A percentile compares a stretch with the other conserved stretches of the same genome.
Conservation (phyloP, 495 filamentous ascomycete species). For the Bombardia bombarda region DNA sequence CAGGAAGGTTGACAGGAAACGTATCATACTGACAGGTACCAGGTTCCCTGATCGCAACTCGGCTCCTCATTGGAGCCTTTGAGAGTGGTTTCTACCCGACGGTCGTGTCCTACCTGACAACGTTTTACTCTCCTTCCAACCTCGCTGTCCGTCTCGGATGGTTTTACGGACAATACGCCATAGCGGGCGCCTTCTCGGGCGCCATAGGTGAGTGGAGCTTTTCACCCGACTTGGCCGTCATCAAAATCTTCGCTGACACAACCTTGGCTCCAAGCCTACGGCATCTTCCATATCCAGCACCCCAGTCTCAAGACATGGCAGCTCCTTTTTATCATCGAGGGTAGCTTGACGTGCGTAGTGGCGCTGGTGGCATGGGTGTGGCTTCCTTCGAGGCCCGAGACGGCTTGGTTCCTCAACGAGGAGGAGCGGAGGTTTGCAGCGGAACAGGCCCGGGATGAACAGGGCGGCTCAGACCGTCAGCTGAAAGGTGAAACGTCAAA, state of each 20-base stretch:
- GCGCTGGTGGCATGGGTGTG: slow-evolving; percentile 41
- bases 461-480: no score
- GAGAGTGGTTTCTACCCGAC: slow-evolving; percentile 49
- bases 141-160: slow-evolving; percentile 44
- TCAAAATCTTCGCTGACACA: background rate
- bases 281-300: slow-evolving; percentile 18
- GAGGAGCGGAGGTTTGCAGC: slow-evolving; percentile 39
- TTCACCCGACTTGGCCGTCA: background rate
- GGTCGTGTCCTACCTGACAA: slow-evolving; percentile 42
- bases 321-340: slow-evolving; percentile 51
- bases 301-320: slow-evolving; percentile 41
- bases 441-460: no score
- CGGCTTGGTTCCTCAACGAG: slow-evolving; percentile 46
- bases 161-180: slow-evolving; percentile 50
- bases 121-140: slow-evolving; percentile 49
- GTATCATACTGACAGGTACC: no score
- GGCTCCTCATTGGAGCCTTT: slow-evolving; percentile 15
- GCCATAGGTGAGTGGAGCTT: slow-evolving; percentile 35
- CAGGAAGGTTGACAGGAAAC: no score
- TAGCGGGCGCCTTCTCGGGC: slow-evolving; percentile 46
- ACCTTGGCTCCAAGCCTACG: slow-evolving; percentile 13
- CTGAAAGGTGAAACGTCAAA: no score
- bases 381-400: slow-evolving; percentile 40
- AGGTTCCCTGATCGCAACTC: slow-evolving; percentile 10
- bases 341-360: slow-evolving; percentile 35